phyloP scores from a whole-genome alignment of 306 rosid genomes.

The Acmispon strigosus region DNA sequence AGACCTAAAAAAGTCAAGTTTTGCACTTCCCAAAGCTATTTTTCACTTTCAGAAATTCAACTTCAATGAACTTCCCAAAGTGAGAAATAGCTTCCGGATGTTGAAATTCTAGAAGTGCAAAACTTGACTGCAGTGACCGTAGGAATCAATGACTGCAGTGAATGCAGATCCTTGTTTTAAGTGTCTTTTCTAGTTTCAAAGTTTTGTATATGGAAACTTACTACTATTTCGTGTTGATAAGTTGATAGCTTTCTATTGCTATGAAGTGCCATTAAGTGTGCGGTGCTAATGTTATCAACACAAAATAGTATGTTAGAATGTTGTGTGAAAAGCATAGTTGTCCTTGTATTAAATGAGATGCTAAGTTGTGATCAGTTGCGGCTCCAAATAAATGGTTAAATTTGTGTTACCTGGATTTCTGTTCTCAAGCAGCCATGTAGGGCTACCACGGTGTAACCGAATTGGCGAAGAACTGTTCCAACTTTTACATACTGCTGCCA shows the following conservation, averaged over 20 bases:
- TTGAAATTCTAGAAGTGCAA: no score
- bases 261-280: neutral
- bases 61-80: no score
- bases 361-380: neutral
- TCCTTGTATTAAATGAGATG: neutral
- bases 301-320: neutral
- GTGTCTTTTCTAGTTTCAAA: no score
- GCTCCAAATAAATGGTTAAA: neutral
- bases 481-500: slow-evolving; percentile 84
- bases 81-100: no score
- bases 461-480: slow-evolving; percentile 82
- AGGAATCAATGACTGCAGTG: no score
- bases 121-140: no score
- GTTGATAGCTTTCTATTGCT: neutral
- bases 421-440: slow-evolving; percentile 77
- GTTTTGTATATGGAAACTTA: neutral
- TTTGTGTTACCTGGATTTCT: slow-evolving; percentile 63
- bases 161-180: no score
- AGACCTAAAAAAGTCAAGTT: no score
- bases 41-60: no score
- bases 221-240: neutral
- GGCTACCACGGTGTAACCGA: slow-evolving; percentile 84
- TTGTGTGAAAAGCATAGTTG: neutral
- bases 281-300: neutral
- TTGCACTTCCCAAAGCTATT: no score